A percentile compares a stretch with the other conserved stretches of the same genome.
These are phyloP conservation scores for Volvox carteri DNA, from an alignment of 163 green algal genomes.

Conservation along the genomic window DNA sequence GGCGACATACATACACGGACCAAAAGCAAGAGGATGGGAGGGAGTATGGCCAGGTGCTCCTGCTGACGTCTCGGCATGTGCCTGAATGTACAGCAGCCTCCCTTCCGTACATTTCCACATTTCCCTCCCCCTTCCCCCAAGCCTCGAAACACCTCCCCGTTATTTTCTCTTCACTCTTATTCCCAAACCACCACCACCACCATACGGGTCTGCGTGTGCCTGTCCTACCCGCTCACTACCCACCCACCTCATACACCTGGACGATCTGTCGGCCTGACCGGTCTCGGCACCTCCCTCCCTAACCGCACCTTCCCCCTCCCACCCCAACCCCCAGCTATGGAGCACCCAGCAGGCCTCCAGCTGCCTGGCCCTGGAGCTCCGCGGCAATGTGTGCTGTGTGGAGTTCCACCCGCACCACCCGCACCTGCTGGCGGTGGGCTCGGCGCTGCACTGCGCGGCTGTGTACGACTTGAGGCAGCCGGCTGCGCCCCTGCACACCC, in stretches of 20 bases:
- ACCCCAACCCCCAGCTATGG: conserved; percentile 26
- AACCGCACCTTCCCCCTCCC: background rate
- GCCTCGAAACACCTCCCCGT: background rate
- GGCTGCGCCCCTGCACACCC: conserved; percentile 47
- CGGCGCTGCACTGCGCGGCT: conserved; percentile 79
- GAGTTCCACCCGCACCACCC: conserved; percentile 80
- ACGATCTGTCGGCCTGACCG: too few species aligned
- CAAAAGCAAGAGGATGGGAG: too few species aligned
- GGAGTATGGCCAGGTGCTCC: too few species aligned
- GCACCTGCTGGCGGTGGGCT: conserved; percentile 84
- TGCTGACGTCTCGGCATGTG: too few species aligned
- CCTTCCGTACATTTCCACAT: too few species aligned
- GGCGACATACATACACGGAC: too few species aligned
- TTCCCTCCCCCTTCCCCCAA: background rate
- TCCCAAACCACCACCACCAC: too few species aligned
- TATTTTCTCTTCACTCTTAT: too few species aligned
- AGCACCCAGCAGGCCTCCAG: background rate
- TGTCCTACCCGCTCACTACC: background rate
- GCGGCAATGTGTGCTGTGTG: conserved; percentile 90
- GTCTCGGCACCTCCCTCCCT: background rate
- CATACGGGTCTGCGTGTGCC: background rate
- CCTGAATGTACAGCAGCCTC: too few species aligned
- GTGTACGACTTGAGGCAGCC: conserved; percentile 81
- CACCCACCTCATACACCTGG: too few species aligned
- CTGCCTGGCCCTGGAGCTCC: conserved; percentile 50